Evolutionary conservation across 2,329 filamentous ascomycete species (phyloP).

Genomic region (Aspergillus ibericus): DNA sequence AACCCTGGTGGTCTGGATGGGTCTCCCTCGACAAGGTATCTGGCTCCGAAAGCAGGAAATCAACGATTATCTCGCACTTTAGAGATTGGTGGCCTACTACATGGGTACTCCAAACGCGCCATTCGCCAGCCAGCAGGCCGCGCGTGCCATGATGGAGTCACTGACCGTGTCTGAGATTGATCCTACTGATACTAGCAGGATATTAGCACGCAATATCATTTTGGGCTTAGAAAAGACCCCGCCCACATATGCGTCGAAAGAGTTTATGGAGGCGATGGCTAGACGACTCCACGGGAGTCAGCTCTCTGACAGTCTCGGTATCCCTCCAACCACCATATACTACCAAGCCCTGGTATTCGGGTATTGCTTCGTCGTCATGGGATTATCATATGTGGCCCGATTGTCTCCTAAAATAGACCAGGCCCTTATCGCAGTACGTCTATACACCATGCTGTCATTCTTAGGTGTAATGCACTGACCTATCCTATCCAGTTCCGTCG

Average conservation of each 20-base stretch:
- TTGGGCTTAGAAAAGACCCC: slow-evolving; percentile 64
- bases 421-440: slow-evolving; percentile 52
- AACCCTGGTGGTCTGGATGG: slow-evolving; percentile 65
- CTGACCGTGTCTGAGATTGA: slow-evolving; percentile 65
- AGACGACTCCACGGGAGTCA: slow-evolving; percentile 69
- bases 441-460: background rate
- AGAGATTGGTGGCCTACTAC: slow-evolving; percentile 72
- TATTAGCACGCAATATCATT: slow-evolving; percentile 75
- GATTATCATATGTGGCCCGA: slow-evolving; percentile 49
- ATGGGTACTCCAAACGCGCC: slow-evolving; percentile 66
- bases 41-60: slow-evolving; percentile 63
- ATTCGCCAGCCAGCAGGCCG: slow-evolving; percentile 57
- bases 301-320: slow-evolving; percentile 60
- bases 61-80: slow-evolving; percentile 70
- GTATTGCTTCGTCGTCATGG: slow-evolving; percentile 67
- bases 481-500: slow-evolving; percentile 40
- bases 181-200: slow-evolving; percentile 62
- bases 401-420: slow-evolving; percentile 50
- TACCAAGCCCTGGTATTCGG: slow-evolving; percentile 62
- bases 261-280: slow-evolving; percentile 67
- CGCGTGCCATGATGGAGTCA: slow-evolving; percentile 66
- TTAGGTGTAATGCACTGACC: background rate
- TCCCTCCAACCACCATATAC: slow-evolving; percentile 57
- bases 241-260: slow-evolving; percentile 64
- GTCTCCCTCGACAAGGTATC: slow-evolving; percentile 72